phyloP scores from a whole-genome alignment of 208 protist species.

The Leishmania arabica region DNA sequence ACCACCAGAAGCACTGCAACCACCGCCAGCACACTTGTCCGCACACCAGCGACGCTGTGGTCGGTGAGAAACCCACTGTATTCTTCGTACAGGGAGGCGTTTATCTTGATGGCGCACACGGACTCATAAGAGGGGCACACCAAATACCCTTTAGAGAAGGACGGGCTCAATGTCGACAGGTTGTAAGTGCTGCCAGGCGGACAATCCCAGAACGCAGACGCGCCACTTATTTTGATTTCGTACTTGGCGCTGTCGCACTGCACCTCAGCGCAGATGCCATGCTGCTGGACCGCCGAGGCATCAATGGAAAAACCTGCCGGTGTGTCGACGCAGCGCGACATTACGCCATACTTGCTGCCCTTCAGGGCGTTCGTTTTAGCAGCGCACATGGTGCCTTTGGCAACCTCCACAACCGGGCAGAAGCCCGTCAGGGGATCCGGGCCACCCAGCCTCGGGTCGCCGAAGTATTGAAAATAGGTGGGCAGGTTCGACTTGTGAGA shows the following conservation, averaged over 20 bases:
- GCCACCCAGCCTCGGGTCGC: constrained; percentile 21
- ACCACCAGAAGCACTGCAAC: not conserved
- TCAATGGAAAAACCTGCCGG: not conserved
- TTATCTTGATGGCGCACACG: constrained; percentile 28
- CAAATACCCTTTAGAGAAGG: constrained; percentile 27
- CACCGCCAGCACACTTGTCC: not conserved
- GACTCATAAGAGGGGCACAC: constrained; percentile 36
- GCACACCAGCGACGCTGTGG: not conserved
- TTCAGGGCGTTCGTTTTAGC: not conserved
- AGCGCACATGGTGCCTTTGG: constrained; percentile 30
- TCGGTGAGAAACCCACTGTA: not conserved
- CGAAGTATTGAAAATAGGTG: constrained; percentile 51
- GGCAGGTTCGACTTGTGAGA: constrained; percentile 1
- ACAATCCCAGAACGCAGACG: constrained; percentile 11
- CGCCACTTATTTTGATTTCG: constrained; percentile 12
- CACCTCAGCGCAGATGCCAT: constrained; percentile 27
- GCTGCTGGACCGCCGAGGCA: not conserved
- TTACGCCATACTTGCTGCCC: not conserved
- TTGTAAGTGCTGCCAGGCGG: constrained; percentile 4
- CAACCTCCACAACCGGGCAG: constrained; percentile 37
- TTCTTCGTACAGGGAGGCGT: not conserved
- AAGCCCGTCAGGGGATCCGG: constrained; percentile 38
- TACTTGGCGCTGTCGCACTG: constrained; percentile 21
- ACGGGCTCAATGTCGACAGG: constrained; percentile 4
- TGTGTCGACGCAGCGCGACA: not conserved